Percentiles rank a stretch among this genome's conserved stretches.
These are phyloP conservation scores for Sporisorium graminicola DNA, from an alignment of 1,284 basidiomycete genomes.

Conservation along the genomic window DNA sequence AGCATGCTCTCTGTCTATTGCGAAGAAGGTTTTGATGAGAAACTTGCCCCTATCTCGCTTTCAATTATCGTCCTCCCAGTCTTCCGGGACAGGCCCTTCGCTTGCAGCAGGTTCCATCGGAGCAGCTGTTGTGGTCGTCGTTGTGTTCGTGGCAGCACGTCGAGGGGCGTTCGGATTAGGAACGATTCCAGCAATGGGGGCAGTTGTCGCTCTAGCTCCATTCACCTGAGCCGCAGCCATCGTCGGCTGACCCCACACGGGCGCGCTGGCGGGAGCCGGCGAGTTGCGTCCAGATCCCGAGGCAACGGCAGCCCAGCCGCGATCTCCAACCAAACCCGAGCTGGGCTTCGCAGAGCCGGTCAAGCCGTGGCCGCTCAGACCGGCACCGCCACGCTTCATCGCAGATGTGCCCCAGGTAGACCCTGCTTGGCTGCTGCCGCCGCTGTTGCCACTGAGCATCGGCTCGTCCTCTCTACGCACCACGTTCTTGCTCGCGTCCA, in stretches of 20 bases:
- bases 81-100: conserved; percentile 34
- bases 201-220: conserved; percentile 14
- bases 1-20: too few relatives aligned
- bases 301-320: conserved; percentile 50
- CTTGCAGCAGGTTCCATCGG: background rate
- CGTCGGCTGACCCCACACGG: conserved; percentile 38
- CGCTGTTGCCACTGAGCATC: conserved; percentile 14
- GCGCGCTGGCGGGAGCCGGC: conserved; percentile 23
- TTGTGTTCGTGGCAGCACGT: conserved; percentile 5
- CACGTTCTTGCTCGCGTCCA: conserved; percentile 36
- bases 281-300: conserved; percentile 46
- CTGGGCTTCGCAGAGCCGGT: conserved; percentile 18
- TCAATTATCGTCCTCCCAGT: conserved; percentile 44
- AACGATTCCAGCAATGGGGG: conserved; percentile 32
- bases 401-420: conserved; percentile 27
- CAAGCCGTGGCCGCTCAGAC: conserved; percentile 8
- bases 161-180: conserved; percentile 45
- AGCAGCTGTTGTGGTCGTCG: background rate
- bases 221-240: conserved; percentile 22
- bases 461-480: conserved; percentile 45
- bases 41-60: too few relatives aligned
- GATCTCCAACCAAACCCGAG: conserved; percentile 22
- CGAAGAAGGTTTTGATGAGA: too few relatives aligned
- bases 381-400: conserved; percentile 32
- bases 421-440: conserved; percentile 12